Evolutionary conservation across 2,329 filamentous ascomycete species (phyloP), one percentile per base, ranked within the genome.

Genomic region (Fusarium albidum): DNA sequence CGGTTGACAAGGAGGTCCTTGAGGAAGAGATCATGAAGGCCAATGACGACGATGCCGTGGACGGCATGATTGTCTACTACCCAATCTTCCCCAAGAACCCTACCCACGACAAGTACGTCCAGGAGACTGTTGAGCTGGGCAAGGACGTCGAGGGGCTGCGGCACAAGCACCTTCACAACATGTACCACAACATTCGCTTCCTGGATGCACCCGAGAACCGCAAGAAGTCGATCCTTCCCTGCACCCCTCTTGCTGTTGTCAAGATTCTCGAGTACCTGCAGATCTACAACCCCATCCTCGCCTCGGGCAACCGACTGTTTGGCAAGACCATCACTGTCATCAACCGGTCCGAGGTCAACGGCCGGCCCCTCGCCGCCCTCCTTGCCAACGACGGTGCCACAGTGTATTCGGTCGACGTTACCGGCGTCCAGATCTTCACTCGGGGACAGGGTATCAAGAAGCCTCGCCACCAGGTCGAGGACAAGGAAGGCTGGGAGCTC

Each of bases 141-240:
- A 98, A 99, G 76, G 95, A 99, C 69, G 94, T 99, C 63, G 95
- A 99, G 75, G 95, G 95, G 29, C 85, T 99, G 52, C 92, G 89
- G 66, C 94, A 97, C 76, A 88, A 88, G 71, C 93, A 98, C 77
- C 89, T 98, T 70, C 93, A 94, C 84, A 99, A 99, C 83, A 97
- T 99, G 93, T 99, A 98, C 78, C 91, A 97, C 80, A 99, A 99
- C 78, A 86, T 96, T 68, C 91, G 95, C 62, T 98, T 93, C 79
- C 82, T 99, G 50, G 95, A 99, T 75, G 79, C 87, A 18, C 88
- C 89, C 5, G 75, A 81, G 35, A 90, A 92, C 73, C 81, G 79
- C 52, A 90, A 91, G 73, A 98, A 99, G 79, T 96, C 89, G 41
- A 91, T 98, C 63, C 79, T 99, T 45, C 95, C 95, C 6, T 99